Evolutionary conservation across 805 yeast genomes (phyloP), one percentile per base, ranked within the genome.

Genomic region (Spathaspora sp.): DNA sequence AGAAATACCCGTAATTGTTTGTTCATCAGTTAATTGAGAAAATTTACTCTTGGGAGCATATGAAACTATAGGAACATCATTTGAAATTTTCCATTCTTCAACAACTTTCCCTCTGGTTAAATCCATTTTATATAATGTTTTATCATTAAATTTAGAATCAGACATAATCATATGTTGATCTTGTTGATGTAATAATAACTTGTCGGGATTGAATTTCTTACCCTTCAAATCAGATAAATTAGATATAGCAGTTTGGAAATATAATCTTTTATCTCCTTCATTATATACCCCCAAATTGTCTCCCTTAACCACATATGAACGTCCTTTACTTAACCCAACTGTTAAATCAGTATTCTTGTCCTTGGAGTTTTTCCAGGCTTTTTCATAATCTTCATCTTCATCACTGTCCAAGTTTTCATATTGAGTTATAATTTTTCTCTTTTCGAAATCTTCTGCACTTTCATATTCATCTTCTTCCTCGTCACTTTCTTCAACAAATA

Each of bases 221-320:
- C 89, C 88, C 5, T 75, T 62, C 11, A 81, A 68, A 23, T 77
- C 75, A 26, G 77, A 63, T 31, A 91, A 64, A 55, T 83, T 77
- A 42, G 80, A 80, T 52, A 91, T 87, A 0, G 96, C 81, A 4
- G 96, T 82, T 18, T 80, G 70, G 60, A 80, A 89, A 52, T 82
- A 80, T 47, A 90, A 67, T 1, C 66, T 73, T 40, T 72, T 73
- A 42, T 76, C 80, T 35, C 77, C 78, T 17, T 83, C 78, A 59
- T 78, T 85, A 69, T 90, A 89, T 5, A 91, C 91, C 32, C 97
- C 97, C 51, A 91, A 72, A 56, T 81, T 82, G 64, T 88, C 73
- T 14, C 91, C 96, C 57, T 96, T 81, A 0, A 87, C 84, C 29
- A 91, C 92, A 64, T 80, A 91, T 0, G 96, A 79, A 35, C 94